A percentile compares a stretch with the other conserved stretches of the same genome.
phyloP scores from a whole-genome alignment of 164 flowering plant genomes.

The Vitis rupestris region DNA sequence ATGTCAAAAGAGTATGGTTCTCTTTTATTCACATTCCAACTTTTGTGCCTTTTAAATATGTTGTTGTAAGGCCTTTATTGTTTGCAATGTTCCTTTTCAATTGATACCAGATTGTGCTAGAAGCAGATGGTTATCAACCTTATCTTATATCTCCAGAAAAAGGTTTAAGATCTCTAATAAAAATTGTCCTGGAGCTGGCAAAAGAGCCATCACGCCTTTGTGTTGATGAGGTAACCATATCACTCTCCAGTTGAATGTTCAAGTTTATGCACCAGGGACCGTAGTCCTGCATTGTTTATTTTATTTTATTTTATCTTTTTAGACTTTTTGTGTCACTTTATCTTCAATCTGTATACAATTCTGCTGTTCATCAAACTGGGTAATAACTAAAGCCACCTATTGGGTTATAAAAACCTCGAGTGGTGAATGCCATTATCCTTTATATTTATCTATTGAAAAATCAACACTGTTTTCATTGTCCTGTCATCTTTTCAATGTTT shows the following conservation, averaged over 20 bases:
- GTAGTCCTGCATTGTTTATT: neutral
- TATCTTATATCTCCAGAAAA: slow-evolving; percentile 99
- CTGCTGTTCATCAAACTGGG: neutral
- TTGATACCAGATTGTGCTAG: slow-evolving; percentile 75
- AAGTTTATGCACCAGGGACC: neutral
- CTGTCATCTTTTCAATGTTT: neutral
- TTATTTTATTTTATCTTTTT: neutral
- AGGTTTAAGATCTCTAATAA: slow-evolving; percentile 90
- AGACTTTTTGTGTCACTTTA: neutral
- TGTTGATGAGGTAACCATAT: slow-evolving; percentile 84
- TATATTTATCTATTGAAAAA: too few relatives aligned
- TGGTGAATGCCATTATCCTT: neutral
- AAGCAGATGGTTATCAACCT: slow-evolving; percentile 99
- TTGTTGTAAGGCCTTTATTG: neutral
- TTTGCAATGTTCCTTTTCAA: neutral
- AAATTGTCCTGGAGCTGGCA: slow-evolving; percentile 87
- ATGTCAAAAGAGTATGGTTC: slow-evolving; percentile 81
- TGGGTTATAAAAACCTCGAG: neutral
- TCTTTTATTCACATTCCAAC: too few relatives aligned
- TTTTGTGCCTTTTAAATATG: neutral
- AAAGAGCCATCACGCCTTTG: slow-evolving; percentile 96
- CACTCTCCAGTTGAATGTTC: neutral
- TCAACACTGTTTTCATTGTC: neutral
- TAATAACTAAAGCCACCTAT: neutral
- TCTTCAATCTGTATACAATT: neutral